Percentiles rank a stretch among this genome's conserved stretches.
phyloP scores from a whole-genome alignment of 2,329 filamentous ascomycete genomes.

The Fusarium subtropicale region DNA sequence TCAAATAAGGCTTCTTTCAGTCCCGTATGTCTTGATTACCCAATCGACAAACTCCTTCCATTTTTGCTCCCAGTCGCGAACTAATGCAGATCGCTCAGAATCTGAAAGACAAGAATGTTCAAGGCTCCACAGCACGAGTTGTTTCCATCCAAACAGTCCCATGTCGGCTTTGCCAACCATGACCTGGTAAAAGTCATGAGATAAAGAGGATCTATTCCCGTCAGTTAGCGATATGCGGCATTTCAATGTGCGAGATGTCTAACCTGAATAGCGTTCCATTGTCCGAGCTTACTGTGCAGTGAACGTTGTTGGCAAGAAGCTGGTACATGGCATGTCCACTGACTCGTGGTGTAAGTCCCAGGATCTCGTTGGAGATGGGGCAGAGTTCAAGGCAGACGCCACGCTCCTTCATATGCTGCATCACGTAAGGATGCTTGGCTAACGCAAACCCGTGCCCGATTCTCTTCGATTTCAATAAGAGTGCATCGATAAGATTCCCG shows the following conservation, averaged over 20 bases:
- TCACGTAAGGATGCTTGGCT: slow-evolving; percentile 73
- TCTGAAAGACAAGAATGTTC: slow-evolving; percentile 67
- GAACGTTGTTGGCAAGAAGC: slow-evolving; percentile 76
- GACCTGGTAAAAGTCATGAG: slow-evolving; percentile 82
- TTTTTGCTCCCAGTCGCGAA: slow-evolving; percentile 60
- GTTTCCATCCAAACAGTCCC: slow-evolving; percentile 77
- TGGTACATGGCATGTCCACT: slow-evolving; percentile 75
- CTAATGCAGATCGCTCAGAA: slow-evolving; percentile 54
- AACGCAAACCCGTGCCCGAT: slow-evolving; percentile 81
- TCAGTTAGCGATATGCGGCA: slow-evolving; percentile 3
- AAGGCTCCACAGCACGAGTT: slow-evolving; percentile 72
- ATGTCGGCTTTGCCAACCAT: slow-evolving; percentile 76
- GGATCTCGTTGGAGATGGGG: slow-evolving; percentile 80
- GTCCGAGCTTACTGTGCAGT: slow-evolving; percentile 80
- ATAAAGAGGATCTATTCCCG: slow-evolving; percentile 70
- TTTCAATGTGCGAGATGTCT: slow-evolving; percentile 27
- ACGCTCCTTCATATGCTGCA: slow-evolving; percentile 72
- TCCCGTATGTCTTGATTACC: slow-evolving; percentile 59
- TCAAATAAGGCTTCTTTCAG: slow-evolving; percentile 12
- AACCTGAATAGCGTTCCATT: slow-evolving; percentile 79
- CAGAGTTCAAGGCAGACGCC: slow-evolving; percentile 79
- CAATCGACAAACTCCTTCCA: slow-evolving; percentile 70
- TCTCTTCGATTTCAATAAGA: slow-evolving; percentile 73
- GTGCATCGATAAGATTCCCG: slow-evolving; percentile 75
- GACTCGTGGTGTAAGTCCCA: slow-evolving; percentile 74